A percentile compares a stretch with the other conserved stretches of the same genome.
phyloP scores from a whole-genome alignment of 139 green algal species.

The Closterium sp. region DNA sequence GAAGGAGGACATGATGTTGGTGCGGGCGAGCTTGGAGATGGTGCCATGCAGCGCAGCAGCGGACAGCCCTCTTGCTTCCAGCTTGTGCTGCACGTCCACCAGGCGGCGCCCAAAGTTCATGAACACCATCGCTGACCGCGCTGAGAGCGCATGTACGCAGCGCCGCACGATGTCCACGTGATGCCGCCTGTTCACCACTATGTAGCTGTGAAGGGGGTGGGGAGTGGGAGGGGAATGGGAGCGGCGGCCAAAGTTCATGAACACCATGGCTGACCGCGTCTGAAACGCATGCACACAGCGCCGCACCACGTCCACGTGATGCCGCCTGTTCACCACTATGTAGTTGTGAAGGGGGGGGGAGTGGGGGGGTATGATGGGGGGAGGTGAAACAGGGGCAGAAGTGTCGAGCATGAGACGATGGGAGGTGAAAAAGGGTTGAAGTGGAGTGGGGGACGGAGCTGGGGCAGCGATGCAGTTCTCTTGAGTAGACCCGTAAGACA shows the following conservation, averaged over 20 bases:
- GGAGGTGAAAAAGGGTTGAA: too few relatives aligned
- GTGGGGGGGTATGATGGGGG: neutral
- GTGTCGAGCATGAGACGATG: neutral
- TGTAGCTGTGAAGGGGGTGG: conserved; percentile 24
- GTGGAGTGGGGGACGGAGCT: too few relatives aligned
- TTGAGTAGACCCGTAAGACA: too few relatives aligned
- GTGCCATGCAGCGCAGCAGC: conserved; percentile 79
- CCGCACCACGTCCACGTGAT: conserved; percentile 79
- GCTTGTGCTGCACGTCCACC: conserved; percentile 66
- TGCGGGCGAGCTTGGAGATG: conserved; percentile 67
- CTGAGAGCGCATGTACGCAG: conserved; percentile 77
- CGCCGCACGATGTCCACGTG: conserved; percentile 78
- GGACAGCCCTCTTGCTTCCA: conserved; percentile 73
- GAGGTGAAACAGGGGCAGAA: neutral
- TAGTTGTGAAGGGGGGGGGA: conserved; percentile 22
- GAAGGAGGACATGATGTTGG: conserved; percentile 71
- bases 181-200: conserved; percentile 49
- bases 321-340: conserved; percentile 36
- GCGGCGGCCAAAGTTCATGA: neutral
- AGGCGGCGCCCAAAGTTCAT: conserved; percentile 94
- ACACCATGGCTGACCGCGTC: too few relatives aligned
- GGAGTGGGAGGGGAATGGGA: neutral
- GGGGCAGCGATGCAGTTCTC: too few relatives aligned
- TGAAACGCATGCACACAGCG: conserved; percentile 76
- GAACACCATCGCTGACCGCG: conserved; percentile 80